Evolutionary conservation across 805 yeast species (phyloP), one percentile per base, ranked within the genome.

Genomic region (Candida piceae): DNA sequence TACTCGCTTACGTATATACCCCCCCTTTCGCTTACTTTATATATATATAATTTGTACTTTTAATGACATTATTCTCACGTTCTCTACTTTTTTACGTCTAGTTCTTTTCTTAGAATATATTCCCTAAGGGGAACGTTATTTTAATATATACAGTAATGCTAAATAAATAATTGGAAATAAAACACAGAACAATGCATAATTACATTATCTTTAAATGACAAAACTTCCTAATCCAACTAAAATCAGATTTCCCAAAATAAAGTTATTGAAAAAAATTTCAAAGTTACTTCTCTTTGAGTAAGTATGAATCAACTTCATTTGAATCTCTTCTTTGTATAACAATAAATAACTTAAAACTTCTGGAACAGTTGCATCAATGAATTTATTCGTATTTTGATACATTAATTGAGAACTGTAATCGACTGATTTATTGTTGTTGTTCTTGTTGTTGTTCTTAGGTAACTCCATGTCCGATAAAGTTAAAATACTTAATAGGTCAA

Each of bases 241-340:
- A n/a, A 63, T 52, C 37, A 63, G 41, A 32, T 62, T 63, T 16
- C 65, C 65, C 13, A 62, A 42, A 4, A 62, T 46, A 24, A 57
- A 53, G 34, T 73, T 65, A 42, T 70, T 73, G 22, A 61, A 60
- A 15, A 61, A 42, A 21, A 61, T 61, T 40, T 59, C 63, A 36
- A 60, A 51, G 20, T 57, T 58, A 16, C 57, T 49, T 26, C 66
- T 50, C 34, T 52, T 47, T 16, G 62, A 45, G 38, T 58, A 59
- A 27, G 45, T 40, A 22, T 57, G 53, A 28, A 57, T 57, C 42
- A 57, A 35, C 16, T 42, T 45, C 15, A 46, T 40, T 35, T 58
- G 65, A 4, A 55, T 44, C 44, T 57, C 64, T 38, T 49, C 60
- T 38, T 61, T 59, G 42, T 60, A 60, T 16, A 55, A 43, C 31